These are phyloP conservation scores for Citrullus colocynthis DNA, from an alignment of 306 rosid genomes.

Conservation along the genomic window DNA sequence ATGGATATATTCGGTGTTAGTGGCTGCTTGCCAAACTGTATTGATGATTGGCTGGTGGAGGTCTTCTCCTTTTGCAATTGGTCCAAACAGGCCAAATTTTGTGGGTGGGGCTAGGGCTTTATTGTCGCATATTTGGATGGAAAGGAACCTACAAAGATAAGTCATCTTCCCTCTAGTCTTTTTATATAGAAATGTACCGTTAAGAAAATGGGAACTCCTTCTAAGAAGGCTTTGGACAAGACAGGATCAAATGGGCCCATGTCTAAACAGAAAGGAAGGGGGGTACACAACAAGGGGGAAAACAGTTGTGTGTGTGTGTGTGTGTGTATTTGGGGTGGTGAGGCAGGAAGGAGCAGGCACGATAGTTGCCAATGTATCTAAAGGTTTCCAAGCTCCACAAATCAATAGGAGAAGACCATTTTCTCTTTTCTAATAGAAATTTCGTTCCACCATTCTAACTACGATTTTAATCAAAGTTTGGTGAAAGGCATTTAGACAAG, in stretches of 20 bases:
- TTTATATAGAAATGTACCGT: no score
- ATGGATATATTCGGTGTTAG: no score
- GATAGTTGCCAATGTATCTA: background rate
- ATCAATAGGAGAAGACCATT: background rate
- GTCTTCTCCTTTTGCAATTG: no score
- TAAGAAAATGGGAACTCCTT: background rate
- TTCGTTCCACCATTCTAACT: background rate
- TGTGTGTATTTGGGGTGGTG: no score
- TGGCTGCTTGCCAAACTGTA: background rate
- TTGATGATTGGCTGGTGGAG: no score
- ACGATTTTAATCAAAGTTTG: background rate
- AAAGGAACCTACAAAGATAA: no score
- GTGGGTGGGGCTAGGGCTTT: no score
- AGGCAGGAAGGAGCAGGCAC: background rate
- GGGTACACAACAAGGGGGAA: background rate
- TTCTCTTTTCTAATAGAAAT: background rate
- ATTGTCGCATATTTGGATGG: no score
- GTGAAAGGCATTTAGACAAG: background rate
- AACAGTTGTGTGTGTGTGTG: background rate
- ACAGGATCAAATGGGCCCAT: background rate
- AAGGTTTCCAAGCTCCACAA: background rate
- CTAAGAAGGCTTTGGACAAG: background rate
- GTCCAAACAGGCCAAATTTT: no score
- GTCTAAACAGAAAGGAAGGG: background rate
- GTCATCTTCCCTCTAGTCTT: no score